Evolutionary conservation across 345 rosid genomes (phyloP).

Genomic region (Eucalyptus tenuipes): DNA sequence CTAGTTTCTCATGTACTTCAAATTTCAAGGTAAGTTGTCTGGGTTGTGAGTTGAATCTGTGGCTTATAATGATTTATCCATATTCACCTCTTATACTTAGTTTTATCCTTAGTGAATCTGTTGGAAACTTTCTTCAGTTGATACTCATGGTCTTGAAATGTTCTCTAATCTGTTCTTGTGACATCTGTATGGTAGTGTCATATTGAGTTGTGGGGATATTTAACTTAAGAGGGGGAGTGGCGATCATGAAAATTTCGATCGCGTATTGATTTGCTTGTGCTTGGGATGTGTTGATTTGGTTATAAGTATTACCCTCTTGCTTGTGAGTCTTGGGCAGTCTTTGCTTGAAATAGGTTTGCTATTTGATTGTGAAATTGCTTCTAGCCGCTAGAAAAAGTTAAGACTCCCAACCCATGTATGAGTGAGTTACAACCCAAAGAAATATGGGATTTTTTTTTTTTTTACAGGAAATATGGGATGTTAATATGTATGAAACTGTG

Average conservation of each 20-base stretch:
- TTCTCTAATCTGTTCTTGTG: not conserved
- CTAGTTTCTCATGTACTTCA: not conserved
- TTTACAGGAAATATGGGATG: conserved; percentile 34
- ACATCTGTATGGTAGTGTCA: not conserved
- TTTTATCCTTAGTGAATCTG: not conserved
- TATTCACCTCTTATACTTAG: not conserved
- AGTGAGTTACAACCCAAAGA: not conserved
- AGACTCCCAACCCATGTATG: not conserved
- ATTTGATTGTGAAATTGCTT: not conserved
- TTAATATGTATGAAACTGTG: conserved; percentile 8
- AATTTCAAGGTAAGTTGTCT: not conserved
- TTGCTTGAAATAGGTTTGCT: not conserved
- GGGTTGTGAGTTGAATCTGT: not conserved
- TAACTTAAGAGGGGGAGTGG: not conserved
- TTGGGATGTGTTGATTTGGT: not conserved
- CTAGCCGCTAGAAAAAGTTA: not conserved
- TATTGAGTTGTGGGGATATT: not conserved
- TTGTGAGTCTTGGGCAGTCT: not conserved
- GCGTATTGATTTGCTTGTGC: not conserved
- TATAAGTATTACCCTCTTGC: not conserved
- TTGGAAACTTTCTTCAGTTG: not conserved
- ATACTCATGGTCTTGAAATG: not conserved
- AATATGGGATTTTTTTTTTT: conserved; percentile 35
- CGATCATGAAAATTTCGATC: not conserved
- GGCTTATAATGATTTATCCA: not conserved